Evolutionary conservation across 2,329 filamentous ascomycete species (phyloP).

Genomic region (Dichotomopilus funicola): DNA sequence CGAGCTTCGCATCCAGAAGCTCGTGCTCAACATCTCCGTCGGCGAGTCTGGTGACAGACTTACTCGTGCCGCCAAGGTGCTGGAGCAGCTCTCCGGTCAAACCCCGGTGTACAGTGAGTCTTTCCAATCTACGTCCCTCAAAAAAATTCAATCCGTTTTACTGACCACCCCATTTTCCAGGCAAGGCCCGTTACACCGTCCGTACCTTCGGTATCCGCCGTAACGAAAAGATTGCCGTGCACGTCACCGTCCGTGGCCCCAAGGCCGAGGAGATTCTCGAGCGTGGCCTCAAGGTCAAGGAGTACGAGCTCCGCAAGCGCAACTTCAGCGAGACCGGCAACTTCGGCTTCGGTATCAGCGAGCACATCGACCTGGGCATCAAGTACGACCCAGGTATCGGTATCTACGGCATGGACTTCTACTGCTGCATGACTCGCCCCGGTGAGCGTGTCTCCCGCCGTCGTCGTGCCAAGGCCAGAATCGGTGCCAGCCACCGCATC

Average conservation of each 20-base stretch:
- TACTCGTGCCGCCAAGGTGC: conserved; percentile 98
- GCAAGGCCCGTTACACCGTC: conserved; percentile 99
- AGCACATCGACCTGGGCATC: conserved; percentile 99
- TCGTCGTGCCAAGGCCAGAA: conserved; percentile 77
- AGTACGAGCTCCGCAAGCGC: conserved; percentile 98
- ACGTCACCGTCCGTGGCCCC: conserved; percentile 98
- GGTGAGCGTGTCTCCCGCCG: conserved; percentile 97
- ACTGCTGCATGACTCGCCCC: conserved; percentile 99
- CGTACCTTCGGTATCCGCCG: conserved; percentile 99
- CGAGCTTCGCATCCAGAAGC: conserved; percentile 98
- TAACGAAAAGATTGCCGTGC: conserved; percentile 99
- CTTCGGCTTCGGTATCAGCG: conserved; percentile 99
- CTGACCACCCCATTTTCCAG: conserved; percentile 36
- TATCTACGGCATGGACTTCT: conserved; percentile 99
- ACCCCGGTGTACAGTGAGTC: conserved; percentile 96
- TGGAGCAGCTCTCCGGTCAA: conserved; percentile 99
- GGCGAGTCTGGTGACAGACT: conserved; percentile 99
- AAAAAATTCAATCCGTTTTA: background rate
- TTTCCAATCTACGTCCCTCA: background rate
- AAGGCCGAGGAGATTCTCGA: conserved; percentile 98
- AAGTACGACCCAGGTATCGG: conserved; percentile 98
- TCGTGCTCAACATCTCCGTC: conserved; percentile 98
- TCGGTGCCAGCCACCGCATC: conserved; percentile 89
- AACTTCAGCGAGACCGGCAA: conserved; percentile 99
- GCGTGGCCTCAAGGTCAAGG: conserved; percentile 99